phyloP scores from a whole-genome alignment of 345 rosid genomes.

The Bruguiera gymnorhiza region DNA sequence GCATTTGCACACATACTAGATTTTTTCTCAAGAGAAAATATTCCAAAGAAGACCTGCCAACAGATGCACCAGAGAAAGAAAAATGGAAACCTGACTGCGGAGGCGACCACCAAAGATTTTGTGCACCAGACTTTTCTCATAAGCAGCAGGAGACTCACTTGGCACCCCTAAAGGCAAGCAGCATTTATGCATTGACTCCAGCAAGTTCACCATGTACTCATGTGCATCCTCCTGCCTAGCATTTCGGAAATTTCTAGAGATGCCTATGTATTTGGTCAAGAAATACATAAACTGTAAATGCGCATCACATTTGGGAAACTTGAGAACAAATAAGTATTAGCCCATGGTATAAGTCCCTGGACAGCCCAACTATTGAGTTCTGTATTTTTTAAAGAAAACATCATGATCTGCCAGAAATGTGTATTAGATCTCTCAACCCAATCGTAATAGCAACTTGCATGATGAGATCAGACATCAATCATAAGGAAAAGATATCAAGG shows the following conservation, averaged over 20 bases:
- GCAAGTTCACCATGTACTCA: slow-evolving; percentile 89
- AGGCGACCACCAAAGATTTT: slow-evolving; percentile 94
- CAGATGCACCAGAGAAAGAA: not conserved
- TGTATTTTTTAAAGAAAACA: not conserved
- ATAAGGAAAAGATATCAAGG: not conserved
- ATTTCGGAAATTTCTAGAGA: slow-evolving; percentile 77
- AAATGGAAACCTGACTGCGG: slow-evolving; percentile 68
- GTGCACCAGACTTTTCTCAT: slow-evolving; percentile 90
- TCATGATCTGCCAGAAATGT: not conserved
- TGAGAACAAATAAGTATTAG: no score
- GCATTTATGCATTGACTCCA: slow-evolving; percentile 97
- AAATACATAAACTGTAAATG: slow-evolving; percentile 2
- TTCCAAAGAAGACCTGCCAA: no score
- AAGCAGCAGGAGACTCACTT: slow-evolving; percentile 83
- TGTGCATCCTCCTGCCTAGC: slow-evolving; percentile 96
- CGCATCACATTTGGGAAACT: no score
- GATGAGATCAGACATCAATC: not conserved
- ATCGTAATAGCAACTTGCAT: not conserved
- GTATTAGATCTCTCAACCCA: not conserved
- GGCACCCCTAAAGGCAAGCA: slow-evolving; percentile 93
- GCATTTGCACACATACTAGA: no score
- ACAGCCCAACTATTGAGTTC: not conserved
- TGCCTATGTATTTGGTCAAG: slow-evolving; percentile 60
- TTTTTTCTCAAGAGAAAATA: no score
- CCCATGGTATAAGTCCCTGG: not conserved